Conservation (phyloP, 2,329 filamentous ascomycete species). For the Talaromyces albobiverticillius region DNA sequence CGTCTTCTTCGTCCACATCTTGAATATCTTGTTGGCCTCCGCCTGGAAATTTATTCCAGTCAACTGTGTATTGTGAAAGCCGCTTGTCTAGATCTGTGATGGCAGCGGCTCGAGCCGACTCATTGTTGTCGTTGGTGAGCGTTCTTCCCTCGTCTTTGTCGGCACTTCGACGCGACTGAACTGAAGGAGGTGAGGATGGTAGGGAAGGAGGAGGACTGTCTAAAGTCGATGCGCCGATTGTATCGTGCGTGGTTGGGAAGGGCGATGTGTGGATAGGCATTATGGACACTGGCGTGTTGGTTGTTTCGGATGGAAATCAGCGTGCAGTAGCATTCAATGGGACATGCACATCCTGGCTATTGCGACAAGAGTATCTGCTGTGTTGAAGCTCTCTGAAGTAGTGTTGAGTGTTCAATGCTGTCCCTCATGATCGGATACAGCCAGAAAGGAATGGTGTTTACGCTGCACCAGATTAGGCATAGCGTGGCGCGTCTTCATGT, state of each 20-base stretch:
- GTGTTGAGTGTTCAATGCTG: no score
- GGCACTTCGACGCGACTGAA: conserved; percentile 1
- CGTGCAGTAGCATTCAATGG: not conserved
- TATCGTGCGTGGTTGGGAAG: conserved; percentile 41
- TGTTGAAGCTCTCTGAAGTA: no score
- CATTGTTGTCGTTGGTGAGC: conserved; percentile 5
- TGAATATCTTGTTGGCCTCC: conserved; percentile 23
- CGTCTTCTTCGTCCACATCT: conserved; percentile 25
- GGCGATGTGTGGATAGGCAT: conserved; percentile 40
- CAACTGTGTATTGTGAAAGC: conserved; percentile 39
- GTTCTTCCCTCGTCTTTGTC: conserved; percentile 9
- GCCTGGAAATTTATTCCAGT: conserved; percentile 37
- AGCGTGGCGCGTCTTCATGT: conserved; percentile 1
- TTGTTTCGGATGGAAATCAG: not conserved
- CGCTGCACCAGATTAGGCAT: conserved; percentile 10
- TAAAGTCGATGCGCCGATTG: conserved; percentile 39
- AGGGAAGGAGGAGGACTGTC: conserved; percentile 28
- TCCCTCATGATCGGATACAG: no score
- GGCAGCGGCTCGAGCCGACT: conserved; percentile 21
- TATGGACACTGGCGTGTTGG: conserved; percentile 5
- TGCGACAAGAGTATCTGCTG: not conserved
- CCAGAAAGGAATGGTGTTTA: conserved; percentile 11
- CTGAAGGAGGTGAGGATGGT: conserved; percentile 10
- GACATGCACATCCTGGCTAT: not conserved
- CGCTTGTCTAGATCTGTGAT: conserved; percentile 35